phyloP scores from a whole-genome alignment of 768 basidiomycete genomes.

The Cystofilobasidium capitatum region DNA sequence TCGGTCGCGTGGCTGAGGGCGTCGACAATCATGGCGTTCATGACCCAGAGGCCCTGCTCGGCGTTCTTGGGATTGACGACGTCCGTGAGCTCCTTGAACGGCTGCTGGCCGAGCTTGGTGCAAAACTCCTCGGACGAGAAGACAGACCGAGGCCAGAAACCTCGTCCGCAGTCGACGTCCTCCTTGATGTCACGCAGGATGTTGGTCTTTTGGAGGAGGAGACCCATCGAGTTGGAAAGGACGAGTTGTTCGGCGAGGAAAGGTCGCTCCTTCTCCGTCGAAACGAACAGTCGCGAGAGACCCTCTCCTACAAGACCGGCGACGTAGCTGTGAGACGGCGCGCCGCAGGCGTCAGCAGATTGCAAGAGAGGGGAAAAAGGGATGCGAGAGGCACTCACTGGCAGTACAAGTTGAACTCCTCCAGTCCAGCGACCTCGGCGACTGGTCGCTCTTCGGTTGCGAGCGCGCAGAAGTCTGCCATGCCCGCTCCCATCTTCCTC shows the following conservation, averaged over 20 bases:
- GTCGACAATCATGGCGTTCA: constrained; percentile 82
- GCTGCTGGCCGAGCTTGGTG: constrained; percentile 21
- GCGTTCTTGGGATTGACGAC: constrained; percentile 52
- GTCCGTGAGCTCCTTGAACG: constrained; percentile 52
- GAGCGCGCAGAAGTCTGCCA: constrained; percentile 89
- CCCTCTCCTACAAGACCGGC: constrained; percentile 97
- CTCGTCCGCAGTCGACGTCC: constrained; percentile 70
- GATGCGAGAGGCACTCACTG: constrained; percentile 50
- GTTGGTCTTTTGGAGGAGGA: constrained; percentile 93
- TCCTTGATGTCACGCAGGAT: constrained; percentile 93
- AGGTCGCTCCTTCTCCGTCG: constrained; percentile 66
- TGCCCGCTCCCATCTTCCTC: constrained; percentile 80
- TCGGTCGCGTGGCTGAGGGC: constrained; percentile 75
- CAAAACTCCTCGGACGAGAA: constrained; percentile 16
- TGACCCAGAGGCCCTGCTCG: constrained; percentile 61
- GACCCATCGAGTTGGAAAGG: constrained; percentile 87
- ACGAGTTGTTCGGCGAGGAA: constrained; percentile 73
- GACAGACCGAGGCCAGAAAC: constrained; percentile 75
- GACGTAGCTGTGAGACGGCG: constrained; percentile 50
- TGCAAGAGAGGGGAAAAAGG: no score
- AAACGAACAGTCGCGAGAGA: constrained; percentile 74
- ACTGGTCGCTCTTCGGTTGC: constrained; percentile 52
- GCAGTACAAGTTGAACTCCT: constrained; percentile 93
- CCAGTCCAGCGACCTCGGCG: constrained; percentile 58
- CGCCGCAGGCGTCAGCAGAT: no score